phyloP scores from a whole-genome alignment of 352 stramenopile genomes.

The Phytopythium litorale region DNA sequence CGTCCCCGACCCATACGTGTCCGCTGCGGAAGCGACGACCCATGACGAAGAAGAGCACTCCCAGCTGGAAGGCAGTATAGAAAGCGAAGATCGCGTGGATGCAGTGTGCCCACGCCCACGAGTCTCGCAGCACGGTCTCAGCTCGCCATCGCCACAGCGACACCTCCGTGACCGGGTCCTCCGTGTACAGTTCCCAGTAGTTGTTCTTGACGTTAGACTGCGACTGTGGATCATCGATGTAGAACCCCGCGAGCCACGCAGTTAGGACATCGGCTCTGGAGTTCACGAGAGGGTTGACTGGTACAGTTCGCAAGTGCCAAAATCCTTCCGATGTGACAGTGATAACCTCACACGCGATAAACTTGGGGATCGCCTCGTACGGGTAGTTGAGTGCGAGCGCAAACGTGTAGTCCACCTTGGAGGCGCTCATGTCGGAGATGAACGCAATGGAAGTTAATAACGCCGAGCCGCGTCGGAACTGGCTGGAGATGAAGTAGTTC shows the following conservation, averaged over 20 bases:
- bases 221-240: conserved; percentile 18
- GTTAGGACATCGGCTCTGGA: not conserved
- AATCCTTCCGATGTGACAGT: not conserved
- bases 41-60: conserved; percentile 34
- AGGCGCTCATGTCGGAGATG: conserved; percentile 21
- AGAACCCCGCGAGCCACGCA: conserved; percentile 4
- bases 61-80: conserved; percentile 31
- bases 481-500: conserved; percentile 19
- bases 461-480: conserved; percentile 17
- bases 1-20: conserved; percentile 43
- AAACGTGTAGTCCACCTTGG: conserved; percentile 16
- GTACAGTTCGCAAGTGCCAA: not conserved
- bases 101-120: conserved; percentile 47
- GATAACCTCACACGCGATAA: not conserved
- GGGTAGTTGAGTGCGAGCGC: conserved; percentile 24
- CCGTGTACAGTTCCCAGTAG: conserved; percentile 16
- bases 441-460: conserved; percentile 16
- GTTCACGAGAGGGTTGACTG: not conserved
- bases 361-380: conserved; percentile 12
- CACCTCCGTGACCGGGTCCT: conserved; percentile 15
- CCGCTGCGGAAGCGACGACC: conserved; percentile 26
- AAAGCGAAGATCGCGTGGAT: conserved; percentile 44
- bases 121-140: conserved; percentile 19
- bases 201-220: conserved; percentile 34
- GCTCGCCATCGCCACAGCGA: not conserved